Evolutionary conservation across 768 basidiomycete species (phyloP).

Genomic region (Cytidiella melzeri): DNA sequence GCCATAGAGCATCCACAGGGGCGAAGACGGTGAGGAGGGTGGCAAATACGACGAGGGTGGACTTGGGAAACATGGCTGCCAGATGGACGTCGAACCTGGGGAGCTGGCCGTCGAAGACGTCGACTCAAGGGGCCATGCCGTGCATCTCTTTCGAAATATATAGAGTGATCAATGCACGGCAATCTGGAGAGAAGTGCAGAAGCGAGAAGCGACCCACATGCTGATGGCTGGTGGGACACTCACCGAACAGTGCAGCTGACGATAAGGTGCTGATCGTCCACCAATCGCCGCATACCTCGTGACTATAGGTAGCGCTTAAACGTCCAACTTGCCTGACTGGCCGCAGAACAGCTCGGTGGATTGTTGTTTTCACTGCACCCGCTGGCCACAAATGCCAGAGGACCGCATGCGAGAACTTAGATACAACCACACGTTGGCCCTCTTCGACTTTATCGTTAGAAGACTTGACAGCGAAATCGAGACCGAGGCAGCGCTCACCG

Average conservation of each 20-base stretch:
- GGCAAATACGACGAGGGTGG: slow-evolving; percentile 15
- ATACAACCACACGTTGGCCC: too few relatives aligned
- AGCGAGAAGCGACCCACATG: too few relatives aligned
- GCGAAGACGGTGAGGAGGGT: slow-evolving; percentile 17
- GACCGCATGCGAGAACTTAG: too few relatives aligned
- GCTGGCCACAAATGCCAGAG: too few relatives aligned
- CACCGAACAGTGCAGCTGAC: too few relatives aligned
- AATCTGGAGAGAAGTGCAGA: not conserved
- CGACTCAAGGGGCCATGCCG: slow-evolving; percentile 1
- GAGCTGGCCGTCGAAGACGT: not conserved
- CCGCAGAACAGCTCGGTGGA: not conserved
- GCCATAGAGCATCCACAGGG: slow-evolving; percentile 29
- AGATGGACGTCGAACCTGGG: not conserved
- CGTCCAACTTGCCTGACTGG: not conserved
- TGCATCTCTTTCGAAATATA: too few relatives aligned
- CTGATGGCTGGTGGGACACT: too few relatives aligned
- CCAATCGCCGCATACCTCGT: not conserved
- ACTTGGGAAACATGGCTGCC: slow-evolving; percentile 9
- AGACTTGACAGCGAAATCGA: too few relatives aligned
- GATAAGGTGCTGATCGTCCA: not conserved
- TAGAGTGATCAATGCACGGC: too few relatives aligned
- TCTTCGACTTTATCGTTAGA: too few relatives aligned
- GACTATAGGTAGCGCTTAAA: not conserved
- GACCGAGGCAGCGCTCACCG: too few relatives aligned
- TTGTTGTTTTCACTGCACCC: too few relatives aligned